These are phyloP conservation scores for Tephrocybe rancida DNA, from an alignment of 768 basidiomycete genomes.

Conservation along the genomic window DNA sequence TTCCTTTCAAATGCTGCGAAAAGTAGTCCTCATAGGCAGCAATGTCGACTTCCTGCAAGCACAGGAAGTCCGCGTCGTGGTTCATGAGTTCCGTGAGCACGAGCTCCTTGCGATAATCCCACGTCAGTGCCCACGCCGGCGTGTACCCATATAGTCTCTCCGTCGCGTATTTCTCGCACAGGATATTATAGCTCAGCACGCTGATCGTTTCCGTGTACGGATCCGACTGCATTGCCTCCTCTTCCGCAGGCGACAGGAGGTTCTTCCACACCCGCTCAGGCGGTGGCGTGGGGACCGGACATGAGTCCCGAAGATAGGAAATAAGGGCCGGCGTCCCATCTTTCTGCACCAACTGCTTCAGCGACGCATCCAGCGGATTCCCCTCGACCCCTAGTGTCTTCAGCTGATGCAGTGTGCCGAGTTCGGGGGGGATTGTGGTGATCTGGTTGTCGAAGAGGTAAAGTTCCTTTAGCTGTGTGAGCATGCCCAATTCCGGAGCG, in stretches of 20 bases:
- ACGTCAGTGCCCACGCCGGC: constrained; percentile 93
- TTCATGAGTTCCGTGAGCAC: constrained; percentile 84
- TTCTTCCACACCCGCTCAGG: constrained; percentile 80
- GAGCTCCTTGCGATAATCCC: constrained; percentile 90
- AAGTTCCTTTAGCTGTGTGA: constrained; percentile 87
- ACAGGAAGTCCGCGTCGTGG: constrained; percentile 86
- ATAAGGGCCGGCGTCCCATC: constrained; percentile 93
- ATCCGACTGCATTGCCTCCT: constrained; percentile 61
- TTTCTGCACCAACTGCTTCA: constrained; percentile 86
- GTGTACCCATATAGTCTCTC: constrained; percentile 93
- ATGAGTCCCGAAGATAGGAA: constrained; percentile 90
- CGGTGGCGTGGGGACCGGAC: constrained; percentile 78
- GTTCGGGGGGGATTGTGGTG: constrained; percentile 80
- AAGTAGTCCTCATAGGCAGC: constrained; percentile 94
- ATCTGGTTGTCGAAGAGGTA: constrained; percentile 96
- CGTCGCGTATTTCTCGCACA: constrained; percentile 90
- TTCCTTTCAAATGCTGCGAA: constrained; percentile 63
- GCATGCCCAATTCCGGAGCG: constrained; percentile 88
- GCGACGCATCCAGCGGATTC: constrained; percentile 83
- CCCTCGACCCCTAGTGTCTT: constrained; percentile 95
- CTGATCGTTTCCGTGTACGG: constrained; percentile 75
- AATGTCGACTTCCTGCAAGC: constrained; percentile 94
- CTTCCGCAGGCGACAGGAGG: constrained; percentile 58
- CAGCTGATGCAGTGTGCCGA: constrained; percentile 90
- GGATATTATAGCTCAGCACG: constrained; percentile 90